Base-by-base conservation (phyloP, 805 yeast species). In the Metschnikowia corniflorae region DNA sequence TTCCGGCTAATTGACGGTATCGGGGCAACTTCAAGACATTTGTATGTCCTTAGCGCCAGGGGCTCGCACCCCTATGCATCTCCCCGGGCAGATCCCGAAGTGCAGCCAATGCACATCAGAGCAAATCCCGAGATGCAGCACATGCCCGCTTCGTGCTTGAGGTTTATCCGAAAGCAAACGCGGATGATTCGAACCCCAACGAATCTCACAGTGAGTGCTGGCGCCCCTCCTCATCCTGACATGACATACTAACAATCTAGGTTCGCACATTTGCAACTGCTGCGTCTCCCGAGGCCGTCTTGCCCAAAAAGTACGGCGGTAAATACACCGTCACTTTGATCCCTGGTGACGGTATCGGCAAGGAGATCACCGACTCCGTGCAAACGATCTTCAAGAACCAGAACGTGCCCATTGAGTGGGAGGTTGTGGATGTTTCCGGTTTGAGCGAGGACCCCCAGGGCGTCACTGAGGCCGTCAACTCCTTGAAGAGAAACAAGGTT, bases 271-370 rank as follows among this genome's bases (percentile, higher is more conserved):
- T 68, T 43, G 84, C 87, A 42, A 73, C 86, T 33, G 62, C 73
- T 39, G 75, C 79, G 39, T 65, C 80, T 19, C 73, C 82, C 37
- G 84, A 78, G 60, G 55, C 75, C 43, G 75, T 75, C 47, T 71
- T 85, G 56, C 94, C 95, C 56, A 86, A 86, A 72, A 84, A 86
- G 68, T 88, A 86, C 70, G 97, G 97, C 53, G 96, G 96, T 46
- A 82, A 82, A 61, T 89, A 78, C 75, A 85, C 91, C 35, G 96
- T 93, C 40, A 91, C 98, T 33, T 75, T 91, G 62, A 82, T 91
- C 53, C 97, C 97, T 42, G 96, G 98, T 68, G 98, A 91, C 61
- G 97, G 97, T 77, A 84, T 89, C 51, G 98, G 98, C 65, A 82
- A 82, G 59, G 96, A 89, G 71, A 86, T 89, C 61, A 83, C 97